Base-by-base conservation (phyloP, 140 eudicot genomes). In the Stevia rebaudiana region DNA sequence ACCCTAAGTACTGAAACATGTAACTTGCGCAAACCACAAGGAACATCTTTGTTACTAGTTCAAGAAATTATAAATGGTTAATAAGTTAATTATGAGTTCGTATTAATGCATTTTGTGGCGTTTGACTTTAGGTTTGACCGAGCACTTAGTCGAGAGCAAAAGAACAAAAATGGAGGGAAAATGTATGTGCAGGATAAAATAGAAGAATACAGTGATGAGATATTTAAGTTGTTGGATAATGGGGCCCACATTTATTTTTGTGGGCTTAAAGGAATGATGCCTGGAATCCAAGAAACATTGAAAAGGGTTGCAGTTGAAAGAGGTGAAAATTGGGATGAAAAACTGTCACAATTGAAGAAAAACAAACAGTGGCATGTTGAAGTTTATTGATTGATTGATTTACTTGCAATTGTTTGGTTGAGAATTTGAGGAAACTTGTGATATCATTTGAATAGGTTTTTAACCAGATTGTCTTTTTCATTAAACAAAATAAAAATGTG, bases 351-450 rank as follows among this genome's bases (percentile, higher is more conserved):
- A 53, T 76, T 91, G 63, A 91, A 91, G 74, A 87, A 84, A 88
- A 91, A 87, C 82, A 91, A 91, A 53, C 98, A 91, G 60, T 91
- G 98, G 98, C 98, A 91, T 65, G 98, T 91, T 24, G 98, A 91
- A 74, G 98, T 91, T 28, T 75, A 82, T 74, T 78, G 74, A 69
- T 91, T 28, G 71, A 82, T 74, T 78, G 74, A 69, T 69, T 47
- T 56, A 59, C 6, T 44, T 73, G 67, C 43, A 56, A 9, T 49
- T 49, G 56, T 60, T 70, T 33, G 18, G 16, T 63, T 40, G n/a
- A 63, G 47, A 40, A 17, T 53, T 51, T 61, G 47, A 62, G 65
- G 41, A 64, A 64, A 6, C 42, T 51, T 57, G 60, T 64, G 36
- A 18, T 40, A 19, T 59, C 43, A 5, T 69, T 28, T 69, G 59